Evolutionary conservation across 2,329 filamentous ascomycete genomes (phyloP).

Genomic region (Cercospora brassicicola): DNA sequence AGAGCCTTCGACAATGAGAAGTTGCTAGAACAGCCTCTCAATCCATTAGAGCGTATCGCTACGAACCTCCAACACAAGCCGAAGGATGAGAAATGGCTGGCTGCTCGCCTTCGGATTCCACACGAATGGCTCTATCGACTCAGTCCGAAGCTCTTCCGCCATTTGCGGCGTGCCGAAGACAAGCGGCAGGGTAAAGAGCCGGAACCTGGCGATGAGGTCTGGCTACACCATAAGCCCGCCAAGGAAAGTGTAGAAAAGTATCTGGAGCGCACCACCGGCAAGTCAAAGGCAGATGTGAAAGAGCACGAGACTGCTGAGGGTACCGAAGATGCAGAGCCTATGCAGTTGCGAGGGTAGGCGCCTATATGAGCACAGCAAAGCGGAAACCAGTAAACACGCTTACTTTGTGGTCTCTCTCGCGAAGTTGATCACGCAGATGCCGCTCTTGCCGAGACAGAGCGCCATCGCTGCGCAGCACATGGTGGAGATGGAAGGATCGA

Average conservation of each 20-base stretch:
- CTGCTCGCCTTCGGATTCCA: slow-evolving; percentile 57
- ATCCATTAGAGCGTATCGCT: slow-evolving; percentile 49
- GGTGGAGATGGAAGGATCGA: too few species aligned
- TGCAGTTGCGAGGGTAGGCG: background rate
- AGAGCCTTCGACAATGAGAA: slow-evolving; percentile 56
- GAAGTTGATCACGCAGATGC: too few species aligned
- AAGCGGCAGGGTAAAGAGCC: slow-evolving; percentile 41
- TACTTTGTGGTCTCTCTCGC: too few species aligned
- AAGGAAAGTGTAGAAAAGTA: slow-evolving; percentile 25
- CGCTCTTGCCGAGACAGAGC: too few species aligned
- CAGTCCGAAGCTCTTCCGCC: slow-evolving; percentile 47
- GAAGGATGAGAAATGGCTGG: slow-evolving; percentile 57
- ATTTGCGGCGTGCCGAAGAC: slow-evolving; percentile 39
- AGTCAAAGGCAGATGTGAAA: background rate
- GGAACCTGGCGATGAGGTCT: slow-evolving; percentile 51
- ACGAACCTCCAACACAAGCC: slow-evolving; percentile 53
- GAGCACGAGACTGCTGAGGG: background rate
- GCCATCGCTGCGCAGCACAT: too few species aligned
- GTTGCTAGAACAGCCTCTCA: slow-evolving; percentile 41
- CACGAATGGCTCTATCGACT: slow-evolving; percentile 58
- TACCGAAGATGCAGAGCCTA: background rate
- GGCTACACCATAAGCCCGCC: slow-evolving; percentile 53
- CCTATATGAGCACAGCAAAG: too few species aligned
- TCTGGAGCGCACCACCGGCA: slow-evolving; percentile 15
- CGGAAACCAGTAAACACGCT: too few species aligned